Base-by-base conservation (phyloP, 495 filamentous ascomycete species). In the Tuber microsphaerosporum region DNA sequence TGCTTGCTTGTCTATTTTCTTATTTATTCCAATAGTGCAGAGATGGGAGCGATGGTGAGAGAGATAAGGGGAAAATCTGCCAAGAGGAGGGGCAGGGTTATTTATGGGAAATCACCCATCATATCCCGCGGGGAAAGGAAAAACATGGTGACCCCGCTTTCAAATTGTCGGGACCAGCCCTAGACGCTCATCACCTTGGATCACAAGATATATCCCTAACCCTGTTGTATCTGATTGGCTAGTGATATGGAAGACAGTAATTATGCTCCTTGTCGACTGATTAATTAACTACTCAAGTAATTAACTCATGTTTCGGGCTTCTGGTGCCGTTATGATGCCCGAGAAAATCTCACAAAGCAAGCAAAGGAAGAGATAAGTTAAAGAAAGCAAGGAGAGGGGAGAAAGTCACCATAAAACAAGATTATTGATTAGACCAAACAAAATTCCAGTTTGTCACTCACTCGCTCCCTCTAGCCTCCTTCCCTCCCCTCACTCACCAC, bases 1-100 rank as follows among this genome's bases (percentile, higher is more conserved):
- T 26, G 51, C 12, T 31, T 19, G 26, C 3, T 34, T 16, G 26
- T 2, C n/a, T 16, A 2, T 65, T 34, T 65, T 4, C 12, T 34
- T 65, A 17, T 65, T 31, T 31, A 17, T 34, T 17, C 56, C 56
- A 34, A 44, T 65, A 37, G 41, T 22, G 61, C 43, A 44, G 61
- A 20, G 72, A 71, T 68, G 72, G 17, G 12, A n/a, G 41, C 26
- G 75, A 43, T 44, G 69, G 22, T 76, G 73, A 46, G 34, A 56
- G 46, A 71, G 69, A 48, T 46, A 69, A 74, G 31, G 44, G 22
- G 73, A 10, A 70, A 48, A 74, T 1, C 17, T 26, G 45, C 43
- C 46, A 73, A 73, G 72, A 73, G 45, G 72, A 70, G 72, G 72
- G 46, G 43, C 45, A 48, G 46, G n/a, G 17, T 41, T 71, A 34